phyloP scores from a whole-genome alignment of 441 rosid species.

The Kokia cookei region DNA sequence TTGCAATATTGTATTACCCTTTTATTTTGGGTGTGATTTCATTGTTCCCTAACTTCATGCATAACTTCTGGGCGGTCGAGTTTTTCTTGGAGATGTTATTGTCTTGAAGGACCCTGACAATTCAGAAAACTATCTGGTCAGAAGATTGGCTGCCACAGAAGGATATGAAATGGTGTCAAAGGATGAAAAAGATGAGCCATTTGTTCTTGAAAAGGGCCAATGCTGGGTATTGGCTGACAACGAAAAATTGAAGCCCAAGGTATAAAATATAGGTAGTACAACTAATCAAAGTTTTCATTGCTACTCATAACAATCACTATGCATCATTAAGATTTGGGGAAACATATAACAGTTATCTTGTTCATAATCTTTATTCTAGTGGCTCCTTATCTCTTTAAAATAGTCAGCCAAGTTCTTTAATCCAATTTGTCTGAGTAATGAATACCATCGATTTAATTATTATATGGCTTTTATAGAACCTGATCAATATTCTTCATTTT shows the following conservation, averaged over 20 bases:
- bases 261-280: slow-evolving; percentile 14
- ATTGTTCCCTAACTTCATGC: background rate
- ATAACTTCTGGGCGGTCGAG: slow-evolving; percentile 33
- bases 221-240: slow-evolving; percentile 95
- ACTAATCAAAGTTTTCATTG: background rate
- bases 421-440: background rate
- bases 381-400: background rate
- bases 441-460: background rate
- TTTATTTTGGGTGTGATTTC: background rate
- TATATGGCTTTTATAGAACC: background rate
- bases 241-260: slow-evolving; percentile 72
- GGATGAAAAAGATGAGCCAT: slow-evolving; percentile 72
- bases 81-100: slow-evolving; percentile 86
- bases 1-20: background rate
- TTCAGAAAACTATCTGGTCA: slow-evolving; percentile 50
- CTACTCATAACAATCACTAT: background rate
- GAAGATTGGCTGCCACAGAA: slow-evolving; percentile 85
- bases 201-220: slow-evolving; percentile 67
- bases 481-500: background rate
- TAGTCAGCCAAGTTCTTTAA: background rate
- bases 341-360: background rate
- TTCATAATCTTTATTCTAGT: background rate
- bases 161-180: slow-evolving; percentile 86
- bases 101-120: slow-evolving; percentile 73
- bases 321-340: background rate